Evolutionary conservation across 2,329 filamentous ascomycete species (phyloP).

Genomic region (Rhynchosporium graminicola): DNA sequence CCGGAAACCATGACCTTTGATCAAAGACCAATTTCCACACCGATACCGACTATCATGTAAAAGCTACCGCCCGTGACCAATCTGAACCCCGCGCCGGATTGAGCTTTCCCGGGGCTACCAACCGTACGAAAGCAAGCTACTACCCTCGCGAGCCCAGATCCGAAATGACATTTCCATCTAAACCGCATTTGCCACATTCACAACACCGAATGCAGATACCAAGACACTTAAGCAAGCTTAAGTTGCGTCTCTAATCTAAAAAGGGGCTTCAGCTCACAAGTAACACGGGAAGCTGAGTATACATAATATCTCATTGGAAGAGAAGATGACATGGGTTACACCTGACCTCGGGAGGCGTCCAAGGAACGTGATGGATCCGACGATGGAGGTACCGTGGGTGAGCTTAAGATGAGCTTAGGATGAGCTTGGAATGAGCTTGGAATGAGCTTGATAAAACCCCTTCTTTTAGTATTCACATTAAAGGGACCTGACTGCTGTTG

Average conservation of each 20-base stretch:
- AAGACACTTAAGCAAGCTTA: neutral
- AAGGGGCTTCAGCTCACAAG: neutral
- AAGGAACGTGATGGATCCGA: neutral
- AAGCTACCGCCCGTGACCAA: neutral
- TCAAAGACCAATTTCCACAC: too few relatives aligned
- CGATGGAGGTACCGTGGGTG: too few relatives aligned
- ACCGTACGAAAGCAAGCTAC: too few relatives aligned
- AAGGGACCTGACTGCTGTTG: too few relatives aligned
- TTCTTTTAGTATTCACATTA: too few relatives aligned
- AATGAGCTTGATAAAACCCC: too few relatives aligned
- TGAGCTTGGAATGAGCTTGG: neutral
- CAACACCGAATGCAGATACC: neutral
- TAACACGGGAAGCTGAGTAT: neutral
- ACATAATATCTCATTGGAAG: neutral
- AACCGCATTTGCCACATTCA: neutral
- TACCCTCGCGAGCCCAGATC: neutral
- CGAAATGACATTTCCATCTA: neutral
- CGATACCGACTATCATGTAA: too few relatives aligned
- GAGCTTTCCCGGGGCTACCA: too few relatives aligned
- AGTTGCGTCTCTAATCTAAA: neutral
- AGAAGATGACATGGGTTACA: slow-evolving; percentile 5
- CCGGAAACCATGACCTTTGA: too few relatives aligned
- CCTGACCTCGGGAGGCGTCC: neutral
- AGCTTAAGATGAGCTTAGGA: neutral
- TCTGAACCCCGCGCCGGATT: neutral